Evolutionary conservation across 2,329 filamentous ascomycete genomes (phyloP), one percentile per base, ranked within the genome.

Genomic region (Fusarium robinianum): DNA sequence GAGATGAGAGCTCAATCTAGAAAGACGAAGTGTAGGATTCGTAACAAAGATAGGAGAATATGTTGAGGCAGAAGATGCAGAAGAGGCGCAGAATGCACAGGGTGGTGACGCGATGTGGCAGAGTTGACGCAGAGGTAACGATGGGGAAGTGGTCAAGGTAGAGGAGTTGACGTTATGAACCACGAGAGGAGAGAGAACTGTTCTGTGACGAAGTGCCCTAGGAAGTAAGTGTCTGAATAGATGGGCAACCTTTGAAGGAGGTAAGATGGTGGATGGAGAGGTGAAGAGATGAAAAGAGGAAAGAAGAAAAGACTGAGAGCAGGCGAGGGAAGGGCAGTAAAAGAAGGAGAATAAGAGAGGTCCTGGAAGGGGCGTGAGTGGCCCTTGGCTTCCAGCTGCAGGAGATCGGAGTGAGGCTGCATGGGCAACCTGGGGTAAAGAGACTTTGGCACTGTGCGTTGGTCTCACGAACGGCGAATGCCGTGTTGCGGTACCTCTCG

Each of bases 351-450:
- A 40, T 34, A 55, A 55, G 46, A 57, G 56, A 41, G 51, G 42
- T n/a, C n/a, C 54, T 49, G 55, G 55, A 60, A 54, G 57, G 55
- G 54, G 60, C 51, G 58, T 54, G 55, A 60, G 57, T 62, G 59
- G 55, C 53, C 58, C 58, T 61, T 60, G 43, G 46, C 42, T 51
- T 18, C 25, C 46, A 56, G 49, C 49, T 57, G 54, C 54, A 55
- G 46, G 51, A 57, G 54, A 57, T 57, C 54, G 49, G 53, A 53
- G 54, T 55, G 54, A 57, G 51, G 54, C 54, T 57, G 49, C 54
- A 55, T 52, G 48, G 51, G 46, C 49, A 53, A 55, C 54, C 54
- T 57, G 54, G 54, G 54, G 54, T 57, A 57, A 49, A 46, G 42
- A 41, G 30, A 41, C 40, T 29, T 49, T 62, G 15, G 24, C 59